These are phyloP conservation scores for Eimeria brunetti DNA, from an alignment of 169 alveolate genomes.

Conservation along the genomic window DNA sequence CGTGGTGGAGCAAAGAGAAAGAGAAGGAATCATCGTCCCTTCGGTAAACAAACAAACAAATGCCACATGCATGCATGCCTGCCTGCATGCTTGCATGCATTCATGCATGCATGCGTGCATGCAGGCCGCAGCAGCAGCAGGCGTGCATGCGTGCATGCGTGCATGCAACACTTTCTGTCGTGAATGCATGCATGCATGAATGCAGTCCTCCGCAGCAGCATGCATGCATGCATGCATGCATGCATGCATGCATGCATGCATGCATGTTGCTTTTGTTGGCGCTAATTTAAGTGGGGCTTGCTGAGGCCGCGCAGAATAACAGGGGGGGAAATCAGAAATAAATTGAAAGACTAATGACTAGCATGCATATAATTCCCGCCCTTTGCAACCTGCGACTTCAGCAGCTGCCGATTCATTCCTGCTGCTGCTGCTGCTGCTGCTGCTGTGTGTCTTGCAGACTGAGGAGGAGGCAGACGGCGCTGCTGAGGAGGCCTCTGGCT, in stretches of 20 bases:
- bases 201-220: too few species aligned
- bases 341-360: too few species aligned
- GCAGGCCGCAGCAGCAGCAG: background rate
- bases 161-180: background rate
- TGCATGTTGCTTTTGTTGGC: background rate
- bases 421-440: constrained; percentile 19
- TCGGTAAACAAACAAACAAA: background rate
- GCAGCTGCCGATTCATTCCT: background rate
- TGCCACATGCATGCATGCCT: background rate
- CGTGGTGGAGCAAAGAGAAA: constrained; percentile 92
- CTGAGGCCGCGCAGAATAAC: too few species aligned
- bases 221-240: too few species aligned
- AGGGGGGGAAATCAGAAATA: too few species aligned
- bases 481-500: constrained; percentile 47
- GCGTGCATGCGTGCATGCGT: too few species aligned
- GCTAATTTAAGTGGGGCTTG: too few species aligned
- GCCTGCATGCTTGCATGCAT: background rate
- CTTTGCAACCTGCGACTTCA: background rate
- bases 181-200: too few species aligned
- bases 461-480: constrained; percentile 54
- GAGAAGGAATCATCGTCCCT: constrained; percentile 80
- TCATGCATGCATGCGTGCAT: constrained; percentile 1
- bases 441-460: constrained; percentile 12
- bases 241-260: too few species aligned
- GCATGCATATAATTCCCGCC: too few species aligned